Evolutionary conservation across 106 monocot species (phyloP).

Genomic region (Dioscorea alata): DNA sequence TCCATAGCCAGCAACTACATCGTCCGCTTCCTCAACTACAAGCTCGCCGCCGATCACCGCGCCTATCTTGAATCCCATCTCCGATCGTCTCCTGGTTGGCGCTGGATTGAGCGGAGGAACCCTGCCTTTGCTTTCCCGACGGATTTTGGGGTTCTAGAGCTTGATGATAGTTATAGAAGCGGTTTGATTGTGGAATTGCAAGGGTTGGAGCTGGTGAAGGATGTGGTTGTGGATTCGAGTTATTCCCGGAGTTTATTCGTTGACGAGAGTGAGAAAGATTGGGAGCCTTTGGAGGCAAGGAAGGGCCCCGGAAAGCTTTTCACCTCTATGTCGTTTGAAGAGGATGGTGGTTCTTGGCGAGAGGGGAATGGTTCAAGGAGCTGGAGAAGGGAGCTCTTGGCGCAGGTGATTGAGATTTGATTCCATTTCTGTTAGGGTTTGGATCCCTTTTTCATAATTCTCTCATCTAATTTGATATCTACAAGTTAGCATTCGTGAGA

Average conservation of each 20-base stretch:
- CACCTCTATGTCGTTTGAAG: conserved; percentile 70
- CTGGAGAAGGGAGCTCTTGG: conserved; percentile 70
- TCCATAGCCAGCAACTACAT: conserved; percentile 42
- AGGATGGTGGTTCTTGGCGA: conserved; percentile 3
- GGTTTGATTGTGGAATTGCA: conserved; percentile 35
- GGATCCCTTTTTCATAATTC: no score
- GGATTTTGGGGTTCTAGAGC: conserved; percentile 76
- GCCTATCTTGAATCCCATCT: conserved; percentile 53
- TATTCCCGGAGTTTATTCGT: conserved; percentile 58
- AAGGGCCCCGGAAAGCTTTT: conserved; percentile 77
- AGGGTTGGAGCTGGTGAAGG: conserved; percentile 62
- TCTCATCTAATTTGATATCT: no score
- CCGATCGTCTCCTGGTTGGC: conserved; percentile 33
- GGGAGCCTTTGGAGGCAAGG: conserved; percentile 8
- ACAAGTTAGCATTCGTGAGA: no score
- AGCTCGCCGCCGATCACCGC: conserved; percentile 48
- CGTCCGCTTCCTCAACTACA: conserved; percentile 72
- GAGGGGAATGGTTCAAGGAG: conserved; percentile 29
- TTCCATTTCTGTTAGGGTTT: no score
- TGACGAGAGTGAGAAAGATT: conserved; percentile 20
- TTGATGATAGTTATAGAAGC: conserved; percentile 26
- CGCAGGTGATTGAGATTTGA: conserved; percentile 38
- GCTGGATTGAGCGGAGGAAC: conserved; percentile 81
- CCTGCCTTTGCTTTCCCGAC: conserved; percentile 70
- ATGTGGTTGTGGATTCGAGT: conserved; percentile 58